Conservation (phyloP, 192 early-diverging fungal species). For the Mortierella claussenii region DNA sequence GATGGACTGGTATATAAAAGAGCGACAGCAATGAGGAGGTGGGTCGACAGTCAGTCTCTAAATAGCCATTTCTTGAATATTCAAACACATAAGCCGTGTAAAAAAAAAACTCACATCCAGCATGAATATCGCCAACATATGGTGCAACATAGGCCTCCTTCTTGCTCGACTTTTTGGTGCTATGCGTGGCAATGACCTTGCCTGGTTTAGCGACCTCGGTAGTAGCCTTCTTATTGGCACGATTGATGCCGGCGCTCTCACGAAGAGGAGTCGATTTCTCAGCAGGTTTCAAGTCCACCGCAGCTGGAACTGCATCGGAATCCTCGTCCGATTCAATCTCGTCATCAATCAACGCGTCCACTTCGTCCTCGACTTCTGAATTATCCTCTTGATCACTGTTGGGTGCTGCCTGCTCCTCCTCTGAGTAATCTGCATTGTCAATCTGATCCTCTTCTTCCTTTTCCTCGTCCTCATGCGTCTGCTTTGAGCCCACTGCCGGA, state of each 20-base stretch:
- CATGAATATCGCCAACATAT: constrained; percentile 38
- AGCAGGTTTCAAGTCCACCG: too few relatives aligned
- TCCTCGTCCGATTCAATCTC: not conserved
- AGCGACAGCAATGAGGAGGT: not conserved
- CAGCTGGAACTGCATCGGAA: too few relatives aligned
- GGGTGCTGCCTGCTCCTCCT: constrained; percentile 6
- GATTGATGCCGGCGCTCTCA: too few relatives aligned
- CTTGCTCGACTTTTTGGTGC: too few relatives aligned
- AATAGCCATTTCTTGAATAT: too few relatives aligned
- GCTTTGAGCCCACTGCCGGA: constrained; percentile 3
- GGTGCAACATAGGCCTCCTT: constrained; percentile 16
- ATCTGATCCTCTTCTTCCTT: constrained; percentile 21
- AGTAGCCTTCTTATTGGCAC: too few relatives aligned
- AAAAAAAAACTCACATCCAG: constrained; percentile 29
- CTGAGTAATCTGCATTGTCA: constrained; percentile 21
- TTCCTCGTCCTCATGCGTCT: not conserved
- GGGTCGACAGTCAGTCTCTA: too few relatives aligned
- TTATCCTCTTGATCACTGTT: constrained; percentile 8
- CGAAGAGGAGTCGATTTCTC: too few relatives aligned
- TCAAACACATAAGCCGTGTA: not conserved
- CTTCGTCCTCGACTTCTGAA: not conserved
- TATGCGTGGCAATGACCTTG: too few relatives aligned
- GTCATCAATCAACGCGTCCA: not conserved
- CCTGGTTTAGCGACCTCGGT: too few relatives aligned
- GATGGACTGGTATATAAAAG: constrained; percentile 16